Conservation (phyloP, 129 eudicot genomes). For the Ambrosia trifida region DNA sequence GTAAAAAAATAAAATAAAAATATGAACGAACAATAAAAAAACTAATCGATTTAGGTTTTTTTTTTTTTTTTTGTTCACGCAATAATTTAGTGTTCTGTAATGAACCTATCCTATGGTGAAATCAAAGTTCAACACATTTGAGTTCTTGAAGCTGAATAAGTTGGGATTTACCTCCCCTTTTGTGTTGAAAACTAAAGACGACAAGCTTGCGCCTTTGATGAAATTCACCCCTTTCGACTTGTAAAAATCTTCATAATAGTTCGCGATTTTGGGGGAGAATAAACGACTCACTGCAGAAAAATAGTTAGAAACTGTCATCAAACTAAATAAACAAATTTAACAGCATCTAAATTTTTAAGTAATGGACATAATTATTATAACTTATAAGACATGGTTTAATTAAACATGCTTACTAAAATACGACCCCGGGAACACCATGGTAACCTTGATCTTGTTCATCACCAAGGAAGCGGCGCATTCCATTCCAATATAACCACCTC, state of each 20-base stretch:
- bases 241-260: constrained; percentile 84
- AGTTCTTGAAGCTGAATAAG: constrained; percentile 21
- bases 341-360: neutral
- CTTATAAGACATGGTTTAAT: neutral
- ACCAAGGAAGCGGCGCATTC: constrained; percentile 97
- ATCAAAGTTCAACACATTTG: neutral
- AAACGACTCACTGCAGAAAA: constrained; percentile 76
- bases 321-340: neutral
- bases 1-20: too few relatives aligned
- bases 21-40: too few relatives aligned
- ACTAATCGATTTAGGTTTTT: too few relatives aligned
- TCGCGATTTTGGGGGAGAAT: constrained; percentile 79
- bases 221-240: constrained; percentile 80
- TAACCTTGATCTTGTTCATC: constrained; percentile 73
- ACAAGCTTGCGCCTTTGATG: constrained; percentile 75
- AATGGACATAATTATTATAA: neutral
- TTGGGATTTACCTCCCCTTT: constrained; percentile 59
- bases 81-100: too few relatives aligned
- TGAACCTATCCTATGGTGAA: neutral
- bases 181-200: constrained; percentile 69
- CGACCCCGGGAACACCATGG: constrained; percentile 90
- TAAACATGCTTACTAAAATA: constrained; percentile 64
- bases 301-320: neutral
- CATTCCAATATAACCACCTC: constrained; percentile 99
- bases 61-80: too few relatives aligned